Evolutionary conservation across 1,284 basidiomycete species (phyloP), one percentile per base, ranked within the genome.

Genomic region (Sporisorium graminicola): DNA sequence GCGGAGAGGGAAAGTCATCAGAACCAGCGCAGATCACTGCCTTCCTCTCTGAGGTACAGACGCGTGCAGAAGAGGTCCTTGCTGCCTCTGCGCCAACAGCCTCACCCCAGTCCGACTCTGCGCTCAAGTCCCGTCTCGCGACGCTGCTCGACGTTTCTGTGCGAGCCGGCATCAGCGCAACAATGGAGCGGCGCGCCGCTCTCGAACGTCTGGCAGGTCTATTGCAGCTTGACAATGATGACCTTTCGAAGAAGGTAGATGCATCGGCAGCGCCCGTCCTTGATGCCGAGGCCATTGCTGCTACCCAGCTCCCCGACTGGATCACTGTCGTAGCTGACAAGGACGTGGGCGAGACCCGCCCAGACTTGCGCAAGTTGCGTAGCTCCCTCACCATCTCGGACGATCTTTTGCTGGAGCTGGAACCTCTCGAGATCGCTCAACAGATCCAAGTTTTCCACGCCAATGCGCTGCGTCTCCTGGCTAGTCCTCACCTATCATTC

Each of bases 401-500:
- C 43, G 74, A 64, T 0, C 53, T 74, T 3, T 53, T 85, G 35
- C 65, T 85, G 10, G 58, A 47, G 3, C 65, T 82, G 14, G 83
- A 84, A 26, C 78, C 83, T 0, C 35, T 65, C 22, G 84, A 85
- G 58, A 63, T 85, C n/a, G 84, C 82, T 4, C 74, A 77, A 46
- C 84, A 85, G 64, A 82, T 85, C 40, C 82, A 83, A 35, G 55
- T 67, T 24, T 85, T 79, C 63, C 82, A 84, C 40, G 71, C 73
- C 13, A 68, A 79, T 22, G 69, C 74, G 5, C 61, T 83, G 22
- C 47, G 58, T 37, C 55, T 62, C 10, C 26, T 72, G 4, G 56
- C 49, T 24, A 64, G 66, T 13, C 51, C 69, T 51, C 35, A 53
- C 37, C 27, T 79, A 24, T 44, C 72, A 33, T 37, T 72, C 49